phyloP scores from a whole-genome alignment of 805 yeast genomes.

The Saturnispora bothae region DNA sequence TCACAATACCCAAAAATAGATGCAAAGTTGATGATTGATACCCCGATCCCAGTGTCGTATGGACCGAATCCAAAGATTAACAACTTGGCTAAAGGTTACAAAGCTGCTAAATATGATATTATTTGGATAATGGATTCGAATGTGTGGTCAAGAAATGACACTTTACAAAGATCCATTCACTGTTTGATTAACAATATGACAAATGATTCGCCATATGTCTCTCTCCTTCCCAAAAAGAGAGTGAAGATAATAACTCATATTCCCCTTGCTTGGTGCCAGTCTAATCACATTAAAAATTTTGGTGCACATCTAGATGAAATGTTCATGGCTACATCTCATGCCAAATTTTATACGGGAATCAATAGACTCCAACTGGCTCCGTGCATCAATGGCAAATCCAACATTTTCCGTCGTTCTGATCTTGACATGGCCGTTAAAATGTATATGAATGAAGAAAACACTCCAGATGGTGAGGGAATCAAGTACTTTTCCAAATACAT shows the following conservation, averaged over 20 bases:
- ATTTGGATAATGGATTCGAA: constrained; percentile 83
- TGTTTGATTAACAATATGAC: constrained; percentile 40
- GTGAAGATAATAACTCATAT: constrained; percentile 72
- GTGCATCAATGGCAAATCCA: constrained; percentile 86
- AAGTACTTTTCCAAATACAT: constrained; percentile 68
- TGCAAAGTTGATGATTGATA: constrained; percentile 46
- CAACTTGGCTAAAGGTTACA: constrained; percentile 74
- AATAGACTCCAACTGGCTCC: constrained; percentile 71
- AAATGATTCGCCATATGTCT: constrained; percentile 32
- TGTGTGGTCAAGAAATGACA: constrained; percentile 63
- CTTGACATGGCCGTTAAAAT: constrained; percentile 45
- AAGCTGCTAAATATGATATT: constrained; percentile 56
- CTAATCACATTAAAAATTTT: constrained; percentile 20
- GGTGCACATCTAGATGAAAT: constrained; percentile 77
- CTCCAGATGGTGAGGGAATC: constrained; percentile 37
- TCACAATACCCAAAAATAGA: constrained; percentile 45
- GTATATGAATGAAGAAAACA: constrained; percentile 28
- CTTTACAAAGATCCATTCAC: constrained; percentile 53
- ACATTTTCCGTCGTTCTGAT: constrained; percentile 58
- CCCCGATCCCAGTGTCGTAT: constrained; percentile 32
- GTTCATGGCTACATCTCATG: constrained; percentile 75
- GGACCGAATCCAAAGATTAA: constrained; percentile 90
- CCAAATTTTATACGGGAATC: constrained; percentile 73
- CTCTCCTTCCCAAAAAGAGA: constrained; percentile 20
- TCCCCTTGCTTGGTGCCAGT: constrained; percentile 46